phyloP scores from a whole-genome alignment of 257 asterid genomes.

The Echites panduratus region DNA sequence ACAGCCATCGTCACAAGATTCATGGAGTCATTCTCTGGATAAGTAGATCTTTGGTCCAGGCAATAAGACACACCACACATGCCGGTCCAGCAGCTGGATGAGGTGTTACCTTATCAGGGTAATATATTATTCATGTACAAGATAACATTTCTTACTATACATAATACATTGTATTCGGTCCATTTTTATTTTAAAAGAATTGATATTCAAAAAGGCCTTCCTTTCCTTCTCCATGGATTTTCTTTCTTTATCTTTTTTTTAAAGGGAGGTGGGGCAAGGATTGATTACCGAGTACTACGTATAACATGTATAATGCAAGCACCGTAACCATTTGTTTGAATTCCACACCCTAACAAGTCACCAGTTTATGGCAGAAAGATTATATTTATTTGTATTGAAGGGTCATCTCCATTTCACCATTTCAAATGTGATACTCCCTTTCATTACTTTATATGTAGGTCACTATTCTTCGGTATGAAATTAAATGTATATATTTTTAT shows the following conservation, averaged over 20 bases:
- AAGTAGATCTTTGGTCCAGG: neutral
- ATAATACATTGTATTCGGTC: neutral
- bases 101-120: neutral
- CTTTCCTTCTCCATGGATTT: neutral
- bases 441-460: too few species aligned
- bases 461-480: too few species aligned
- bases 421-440: too few species aligned
- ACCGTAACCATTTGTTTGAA: too few species aligned
- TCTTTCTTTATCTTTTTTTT: neutral
- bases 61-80: slow-evolving; percentile 5
- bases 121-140: neutral
- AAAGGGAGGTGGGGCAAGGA: neutral
- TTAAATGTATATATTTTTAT: too few species aligned
- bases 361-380: too few species aligned
- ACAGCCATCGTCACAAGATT: neutral
- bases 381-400: too few species aligned
- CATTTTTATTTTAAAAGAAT: neutral
- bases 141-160: neutral
- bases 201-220: neutral
- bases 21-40: neutral
- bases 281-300: too few species aligned
- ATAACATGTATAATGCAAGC: too few species aligned
- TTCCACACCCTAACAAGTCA: too few species aligned
- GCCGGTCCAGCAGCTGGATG: neutral
- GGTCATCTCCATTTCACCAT: too few species aligned